Base-by-base conservation (phyloP, 1,139 yeast genomes). In the Yarrowia galli region DNA sequence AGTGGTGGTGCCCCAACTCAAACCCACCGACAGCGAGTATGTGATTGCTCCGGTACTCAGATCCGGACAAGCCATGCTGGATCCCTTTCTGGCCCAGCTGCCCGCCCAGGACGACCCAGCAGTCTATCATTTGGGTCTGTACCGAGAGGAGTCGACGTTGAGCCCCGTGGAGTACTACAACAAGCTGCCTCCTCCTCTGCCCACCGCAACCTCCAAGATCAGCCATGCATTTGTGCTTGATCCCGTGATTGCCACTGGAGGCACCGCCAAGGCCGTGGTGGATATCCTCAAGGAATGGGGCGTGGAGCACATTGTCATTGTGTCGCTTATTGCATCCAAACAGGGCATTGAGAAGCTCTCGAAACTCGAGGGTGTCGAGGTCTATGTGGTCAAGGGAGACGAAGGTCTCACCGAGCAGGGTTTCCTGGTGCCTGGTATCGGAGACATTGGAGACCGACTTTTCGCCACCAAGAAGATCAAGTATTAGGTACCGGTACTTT, bases 231-330 rank as follows among this genome's bases (percentile, higher is more conserved):
- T 76, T 70, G 75, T 78, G 15, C 69, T 78, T 20, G 80, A 78
- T 66, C 80, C 80, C 22, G 75, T 78, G 25, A 74, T 78, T 67
- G 80, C 80, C 12, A 78, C 80, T 10, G 80, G 80, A 18, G 79
- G 79, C 20, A 78, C 80, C 20, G 79, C 79, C 20, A 71, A 71
- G 32, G 80, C 80, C 8, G 79, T 76, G 23, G 73, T 78, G 64
- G 76, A 75, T 64, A 74, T 77, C 1, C 70, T 75, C 56, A 71
- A 69, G 69, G 80, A 78, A 54, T 78, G 80, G 79, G 77, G 76
- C 18, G 79, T 74, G 63, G 72, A 73, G 69, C 72, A 73, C 71
- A 75, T 78, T 48, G 72, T 78, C 45, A 73, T 76, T 63, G 72
- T 73, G 25, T 64, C 77, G 13, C 67, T 78, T 23, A 53, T 78